Conservation (phyloP, 306 rosid genomes). For the Cucurbita pepo region DNA sequence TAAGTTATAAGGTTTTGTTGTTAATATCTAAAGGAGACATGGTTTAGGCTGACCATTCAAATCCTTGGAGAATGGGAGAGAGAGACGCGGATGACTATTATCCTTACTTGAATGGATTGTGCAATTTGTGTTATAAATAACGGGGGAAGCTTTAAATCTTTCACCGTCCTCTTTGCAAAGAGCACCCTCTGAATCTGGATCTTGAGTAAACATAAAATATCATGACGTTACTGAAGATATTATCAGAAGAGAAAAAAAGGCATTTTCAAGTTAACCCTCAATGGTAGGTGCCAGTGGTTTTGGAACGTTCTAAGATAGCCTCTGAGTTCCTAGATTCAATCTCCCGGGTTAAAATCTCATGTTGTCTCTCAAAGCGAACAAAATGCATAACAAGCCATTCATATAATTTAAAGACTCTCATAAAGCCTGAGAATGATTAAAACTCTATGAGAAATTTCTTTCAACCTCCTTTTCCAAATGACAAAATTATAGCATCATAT, state of each 20-base stretch:
- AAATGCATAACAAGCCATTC: too few species aligned
- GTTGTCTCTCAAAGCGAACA: neutral
- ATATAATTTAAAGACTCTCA: too few species aligned
- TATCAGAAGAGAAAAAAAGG: neutral
- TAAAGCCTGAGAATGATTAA: too few species aligned
- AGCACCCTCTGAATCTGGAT: slow-evolving; percentile 68
- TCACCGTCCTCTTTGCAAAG: slow-evolving; percentile 69
- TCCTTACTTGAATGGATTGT: slow-evolving; percentile 62
- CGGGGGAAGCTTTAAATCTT: slow-evolving; percentile 74
- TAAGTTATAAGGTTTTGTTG: neutral
- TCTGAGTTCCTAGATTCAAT: neutral
- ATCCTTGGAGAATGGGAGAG: neutral
- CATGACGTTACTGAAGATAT: neutral
- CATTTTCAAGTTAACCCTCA: neutral
- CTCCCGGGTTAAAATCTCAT: neutral
- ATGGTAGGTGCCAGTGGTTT: neutral
- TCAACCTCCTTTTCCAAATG: too few species aligned
- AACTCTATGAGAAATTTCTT: too few species aligned
- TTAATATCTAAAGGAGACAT: neutral
- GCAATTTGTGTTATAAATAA: slow-evolving; percentile 62
- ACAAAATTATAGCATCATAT: too few species aligned
- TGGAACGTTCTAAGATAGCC: neutral
- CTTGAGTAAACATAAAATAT: slow-evolving; percentile 9
- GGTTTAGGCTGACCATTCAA: neutral
- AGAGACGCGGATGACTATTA: neutral